Percentiles rank a stretch among this genome's conserved stretches.
Conservation (phyloP, 805 yeast species). For the Kodamaea kakaduensis region DNA sequence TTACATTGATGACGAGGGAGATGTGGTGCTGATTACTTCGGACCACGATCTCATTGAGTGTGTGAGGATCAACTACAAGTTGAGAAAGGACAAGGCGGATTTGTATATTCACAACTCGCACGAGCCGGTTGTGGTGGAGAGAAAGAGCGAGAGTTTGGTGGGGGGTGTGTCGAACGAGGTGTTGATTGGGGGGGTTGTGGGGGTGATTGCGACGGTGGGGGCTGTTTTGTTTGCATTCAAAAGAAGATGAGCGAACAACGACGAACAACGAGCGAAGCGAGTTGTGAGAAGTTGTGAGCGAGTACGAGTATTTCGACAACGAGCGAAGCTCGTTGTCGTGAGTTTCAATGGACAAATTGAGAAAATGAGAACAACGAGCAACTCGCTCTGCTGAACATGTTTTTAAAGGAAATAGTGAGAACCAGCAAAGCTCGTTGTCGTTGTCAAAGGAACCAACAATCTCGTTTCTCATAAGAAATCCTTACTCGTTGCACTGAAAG, state of each 20-base stretch:
- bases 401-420: no score
- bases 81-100: constrained; percentile 61
- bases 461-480: no score
- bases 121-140: constrained; percentile 30
- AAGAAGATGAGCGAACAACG: no score
- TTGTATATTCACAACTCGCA: constrained; percentile 67
- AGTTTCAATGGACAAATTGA: no score
- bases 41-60: constrained; percentile 74
- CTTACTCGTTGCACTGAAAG: no score
- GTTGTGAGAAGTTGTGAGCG: no score
- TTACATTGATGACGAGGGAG: constrained; percentile 82
- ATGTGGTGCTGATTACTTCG: constrained; percentile 69
- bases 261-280: constrained; percentile 1
- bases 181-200: constrained; percentile 60
- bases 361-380: no score
- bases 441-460: no score
- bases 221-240: constrained; percentile 53
- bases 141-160: constrained; percentile 26
- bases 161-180: constrained; percentile 59
- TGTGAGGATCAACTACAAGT: constrained; percentile 48
- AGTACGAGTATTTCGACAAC: no score
- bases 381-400: no score
- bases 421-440: no score
- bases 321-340: no score
- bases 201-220: constrained; percentile 56